Percentiles rank a stretch among this genome's conserved stretches.
phyloP scores from a whole-genome alignment of 2,329 filamentous ascomycete species.

The Fusarium ramigenum region DNA sequence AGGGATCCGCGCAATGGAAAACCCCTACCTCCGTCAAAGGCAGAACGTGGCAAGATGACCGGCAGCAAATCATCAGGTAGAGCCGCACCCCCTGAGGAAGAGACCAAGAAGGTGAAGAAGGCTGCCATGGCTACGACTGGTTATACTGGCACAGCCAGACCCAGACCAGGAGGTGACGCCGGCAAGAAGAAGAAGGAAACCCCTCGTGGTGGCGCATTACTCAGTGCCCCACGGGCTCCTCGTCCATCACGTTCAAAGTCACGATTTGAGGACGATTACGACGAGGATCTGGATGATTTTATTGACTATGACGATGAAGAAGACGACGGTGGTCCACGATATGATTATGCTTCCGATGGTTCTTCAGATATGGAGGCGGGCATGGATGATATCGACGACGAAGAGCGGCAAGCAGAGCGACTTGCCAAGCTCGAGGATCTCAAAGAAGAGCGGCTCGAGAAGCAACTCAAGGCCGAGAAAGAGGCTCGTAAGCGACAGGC shows the following conservation, averaged over 20 bases:
- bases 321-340: constrained; percentile 53
- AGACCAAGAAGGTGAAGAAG: constrained; percentile 69
- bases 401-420: constrained; percentile 71
- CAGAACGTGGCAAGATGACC: constrained; percentile 33
- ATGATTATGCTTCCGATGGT: constrained; percentile 69
- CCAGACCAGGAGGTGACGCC: constrained; percentile 54
- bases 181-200: constrained; percentile 49
- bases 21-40: constrained; percentile 25
- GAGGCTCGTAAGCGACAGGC: constrained; percentile 60
- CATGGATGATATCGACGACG: constrained; percentile 75
- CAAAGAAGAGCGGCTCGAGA: constrained; percentile 70
- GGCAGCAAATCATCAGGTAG: constrained; percentile 33
- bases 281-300: constrained; percentile 70
- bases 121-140: constrained; percentile 70
- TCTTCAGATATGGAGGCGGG: constrained; percentile 85
- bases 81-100: constrained; percentile 36
- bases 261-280: constrained; percentile 67
- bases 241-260: constrained; percentile 47
- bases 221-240: constrained; percentile 45
- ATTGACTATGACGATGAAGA: constrained; percentile 70
- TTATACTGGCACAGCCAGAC: constrained; percentile 71
- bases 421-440: constrained; percentile 74
- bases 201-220: constrained; percentile 54
- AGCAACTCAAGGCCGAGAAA: constrained; percentile 69
- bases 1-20: constrained; percentile 38